Percentiles rank a stretch among this genome's conserved stretches.
phyloP scores from a whole-genome alignment of 306 rosid genomes.

The Lagenaria siceraria region DNA sequence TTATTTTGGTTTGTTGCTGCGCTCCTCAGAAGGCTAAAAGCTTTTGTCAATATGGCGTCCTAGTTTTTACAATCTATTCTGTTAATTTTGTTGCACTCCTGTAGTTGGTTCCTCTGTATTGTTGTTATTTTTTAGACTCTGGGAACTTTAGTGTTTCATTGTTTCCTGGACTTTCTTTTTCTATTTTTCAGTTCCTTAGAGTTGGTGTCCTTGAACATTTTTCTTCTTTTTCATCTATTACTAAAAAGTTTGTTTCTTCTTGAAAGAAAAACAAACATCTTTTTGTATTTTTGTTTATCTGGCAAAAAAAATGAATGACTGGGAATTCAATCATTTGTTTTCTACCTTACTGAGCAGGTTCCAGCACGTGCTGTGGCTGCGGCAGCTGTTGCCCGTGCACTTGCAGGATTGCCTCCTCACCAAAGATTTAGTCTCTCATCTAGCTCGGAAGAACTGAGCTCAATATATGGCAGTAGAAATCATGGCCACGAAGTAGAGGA shows the following conservation, averaged over 20 bases:
- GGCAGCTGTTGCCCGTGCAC: slow-evolving; percentile 95
- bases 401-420: slow-evolving; percentile 93
- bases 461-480: slow-evolving; percentile 71
- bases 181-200: too few species aligned
- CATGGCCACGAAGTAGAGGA: slow-evolving; percentile 56
- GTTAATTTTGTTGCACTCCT: too few species aligned
- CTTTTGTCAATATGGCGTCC: too few species aligned
- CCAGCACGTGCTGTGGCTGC: slow-evolving; percentile 95
- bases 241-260: neutral
- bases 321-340: slow-evolving; percentile 14
- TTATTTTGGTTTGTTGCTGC: too few species aligned
- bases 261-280: neutral
- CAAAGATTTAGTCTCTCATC: slow-evolving; percentile 71
- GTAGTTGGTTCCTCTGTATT: too few species aligned
- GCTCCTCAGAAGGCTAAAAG: too few species aligned
- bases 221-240: too few species aligned
- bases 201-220: too few species aligned
- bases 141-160: too few species aligned
- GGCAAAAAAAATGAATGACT: neutral
- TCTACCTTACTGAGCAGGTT: slow-evolving; percentile 47
- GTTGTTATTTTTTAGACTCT: too few species aligned
- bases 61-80: too few species aligned
- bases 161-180: too few species aligned
- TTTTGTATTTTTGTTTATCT: neutral
- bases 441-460: slow-evolving; percentile 82